phyloP scores from a whole-genome alignment of 2,329 filamentous ascomycete species.

The Clonostachys solani region DNA sequence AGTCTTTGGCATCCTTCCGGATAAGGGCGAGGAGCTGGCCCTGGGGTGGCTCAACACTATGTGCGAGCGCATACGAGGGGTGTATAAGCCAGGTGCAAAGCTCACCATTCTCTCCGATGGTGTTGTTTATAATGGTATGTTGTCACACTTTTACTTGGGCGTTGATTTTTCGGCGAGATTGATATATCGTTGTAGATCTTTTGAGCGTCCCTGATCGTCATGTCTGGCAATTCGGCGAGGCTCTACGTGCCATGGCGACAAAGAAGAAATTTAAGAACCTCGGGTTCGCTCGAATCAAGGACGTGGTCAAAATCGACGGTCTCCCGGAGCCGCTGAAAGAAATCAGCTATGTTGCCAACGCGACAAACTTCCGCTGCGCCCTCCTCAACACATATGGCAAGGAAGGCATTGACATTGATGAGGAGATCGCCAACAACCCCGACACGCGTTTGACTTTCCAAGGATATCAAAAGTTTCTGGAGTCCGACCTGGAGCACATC shows the following conservation, averaged over 20 bases:
- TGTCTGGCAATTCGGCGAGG: conserved; percentile 44
- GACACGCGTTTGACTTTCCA: conserved; percentile 21
- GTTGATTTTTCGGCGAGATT: too few relatives aligned
- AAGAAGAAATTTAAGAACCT: conserved; percentile 33
- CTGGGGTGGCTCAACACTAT: conserved; percentile 16
- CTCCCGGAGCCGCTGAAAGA: conserved; percentile 30
- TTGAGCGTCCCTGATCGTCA: conserved; percentile 39
- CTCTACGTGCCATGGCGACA: conserved; percentile 28
- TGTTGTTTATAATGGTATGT: conserved; percentile 46
- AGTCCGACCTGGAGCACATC: conserved; percentile 18
- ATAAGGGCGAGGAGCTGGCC: conserved; percentile 22
- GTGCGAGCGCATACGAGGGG: conserved; percentile 14
- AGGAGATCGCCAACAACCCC: conserved; percentile 16
- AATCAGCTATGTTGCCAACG: conserved; percentile 27
- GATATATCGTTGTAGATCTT: conserved; percentile 26
- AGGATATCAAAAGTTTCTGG: conserved; percentile 19
- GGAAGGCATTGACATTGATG: conserved; percentile 15
- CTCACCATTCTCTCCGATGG: conserved; percentile 46
- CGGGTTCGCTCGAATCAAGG: conserved; percentile 36
- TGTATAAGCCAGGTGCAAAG: conserved; percentile 18
- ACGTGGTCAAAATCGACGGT: conserved; percentile 31
- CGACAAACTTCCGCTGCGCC: conserved; percentile 17
- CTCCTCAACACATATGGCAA: conserved; percentile 16
- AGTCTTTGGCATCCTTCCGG: conserved; percentile 18
- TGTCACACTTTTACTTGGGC: background rate